These are phyloP conservation scores for Cryomyces antarcticus DNA, from an alignment of 495 filamentous ascomycete genomes.

Conservation along the genomic window DNA sequence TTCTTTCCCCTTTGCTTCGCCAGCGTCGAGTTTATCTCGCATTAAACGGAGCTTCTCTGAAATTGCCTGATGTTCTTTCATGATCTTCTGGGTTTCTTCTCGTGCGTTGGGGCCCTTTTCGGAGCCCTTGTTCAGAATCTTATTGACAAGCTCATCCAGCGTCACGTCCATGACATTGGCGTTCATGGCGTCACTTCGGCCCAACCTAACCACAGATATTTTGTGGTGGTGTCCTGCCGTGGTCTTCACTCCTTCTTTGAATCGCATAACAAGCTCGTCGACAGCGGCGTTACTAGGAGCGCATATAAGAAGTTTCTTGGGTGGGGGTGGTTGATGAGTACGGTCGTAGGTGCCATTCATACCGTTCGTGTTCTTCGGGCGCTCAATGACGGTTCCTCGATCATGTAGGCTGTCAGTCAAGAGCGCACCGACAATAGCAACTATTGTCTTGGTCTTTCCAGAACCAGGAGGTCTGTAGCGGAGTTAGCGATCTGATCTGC, in stretches of 20 bases:
- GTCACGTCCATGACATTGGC: constrained; percentile 77
- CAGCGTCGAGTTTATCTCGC: constrained; percentile 48
- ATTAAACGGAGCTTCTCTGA: constrained; percentile 48
- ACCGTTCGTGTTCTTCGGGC: constrained; percentile 7
- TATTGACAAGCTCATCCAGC: constrained; percentile 74
- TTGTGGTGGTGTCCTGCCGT: constrained; percentile 46
- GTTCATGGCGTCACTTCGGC: constrained; percentile 84
- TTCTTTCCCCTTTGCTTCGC: constrained; percentile 39
- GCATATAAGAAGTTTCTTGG: constrained; percentile 82
- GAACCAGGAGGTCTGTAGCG: constrained; percentile 61
- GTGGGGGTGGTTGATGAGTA: constrained; percentile 3
- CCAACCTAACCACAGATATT: constrained; percentile 74
- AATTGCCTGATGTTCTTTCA: constrained; percentile 59
- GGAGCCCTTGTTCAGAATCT: constrained; percentile 32
- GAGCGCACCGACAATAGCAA: constrained; percentile 83
- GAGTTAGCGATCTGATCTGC: not conserved
- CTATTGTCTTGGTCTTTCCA: constrained; percentile 95
- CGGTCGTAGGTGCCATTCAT: not conserved
- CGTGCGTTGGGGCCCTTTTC: constrained; percentile 20
- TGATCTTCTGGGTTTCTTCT: constrained; percentile 52
- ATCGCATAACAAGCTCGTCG: constrained; percentile 82
- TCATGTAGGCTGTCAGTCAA: constrained; percentile 36
- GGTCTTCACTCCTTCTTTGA: constrained; percentile 75
- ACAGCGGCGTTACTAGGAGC: constrained; percentile 95
- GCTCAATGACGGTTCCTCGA: constrained; percentile 9